phyloP scores from a whole-genome alignment of 208 protist species.

The Novymonas esmeraldas region DNA sequence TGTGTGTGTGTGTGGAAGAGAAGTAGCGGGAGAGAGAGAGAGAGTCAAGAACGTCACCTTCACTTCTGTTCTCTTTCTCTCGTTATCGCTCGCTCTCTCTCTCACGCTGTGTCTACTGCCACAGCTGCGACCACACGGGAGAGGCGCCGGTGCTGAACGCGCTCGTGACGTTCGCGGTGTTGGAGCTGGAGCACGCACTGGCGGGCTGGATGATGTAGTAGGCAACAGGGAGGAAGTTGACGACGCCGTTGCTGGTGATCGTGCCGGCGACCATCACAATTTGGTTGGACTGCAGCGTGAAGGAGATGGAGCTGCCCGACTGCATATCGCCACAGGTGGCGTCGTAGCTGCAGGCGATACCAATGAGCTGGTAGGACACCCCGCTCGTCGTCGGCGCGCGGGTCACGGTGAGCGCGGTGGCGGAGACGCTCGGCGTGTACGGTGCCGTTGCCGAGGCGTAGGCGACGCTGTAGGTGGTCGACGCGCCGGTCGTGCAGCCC shows the following conservation, averaged over 20 bases:
- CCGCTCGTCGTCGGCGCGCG: slow-evolving; percentile 1
- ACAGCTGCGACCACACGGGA: slow-evolving; percentile 11
- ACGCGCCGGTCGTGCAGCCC: slow-evolving; percentile 11
- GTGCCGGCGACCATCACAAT: slow-evolving; percentile 22
- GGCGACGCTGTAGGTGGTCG: slow-evolving; percentile 13
- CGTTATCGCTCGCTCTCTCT: neutral
- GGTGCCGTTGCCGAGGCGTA: slow-evolving; percentile 23
- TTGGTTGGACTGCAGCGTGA: slow-evolving; percentile 3
- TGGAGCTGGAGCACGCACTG: slow-evolving; percentile 1
- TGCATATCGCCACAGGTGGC: slow-evolving; percentile 11
- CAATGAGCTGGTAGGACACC: slow-evolving; percentile 21
- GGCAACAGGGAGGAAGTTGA: slow-evolving; percentile 24
- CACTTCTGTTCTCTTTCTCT: too few species aligned
- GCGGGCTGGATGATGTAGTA: slow-evolving; percentile 22
- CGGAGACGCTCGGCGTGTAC: slow-evolving; percentile 15
- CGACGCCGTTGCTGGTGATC: slow-evolving; percentile 12
- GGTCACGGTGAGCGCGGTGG: slow-evolving; percentile 4
- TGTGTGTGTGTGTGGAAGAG: neutral
- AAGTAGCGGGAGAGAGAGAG: neutral
- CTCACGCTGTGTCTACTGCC: neutral
- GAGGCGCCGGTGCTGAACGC: slow-evolving; percentile 6
- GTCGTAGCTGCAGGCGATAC: slow-evolving; percentile 17
- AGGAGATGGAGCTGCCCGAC: slow-evolving; percentile 6
- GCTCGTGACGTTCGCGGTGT: slow-evolving; percentile 15
- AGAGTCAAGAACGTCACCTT: neutral